Evolutionary conservation across 2,329 filamentous ascomycete species (phyloP).

Genomic region (Aspergillus sp.): DNA sequence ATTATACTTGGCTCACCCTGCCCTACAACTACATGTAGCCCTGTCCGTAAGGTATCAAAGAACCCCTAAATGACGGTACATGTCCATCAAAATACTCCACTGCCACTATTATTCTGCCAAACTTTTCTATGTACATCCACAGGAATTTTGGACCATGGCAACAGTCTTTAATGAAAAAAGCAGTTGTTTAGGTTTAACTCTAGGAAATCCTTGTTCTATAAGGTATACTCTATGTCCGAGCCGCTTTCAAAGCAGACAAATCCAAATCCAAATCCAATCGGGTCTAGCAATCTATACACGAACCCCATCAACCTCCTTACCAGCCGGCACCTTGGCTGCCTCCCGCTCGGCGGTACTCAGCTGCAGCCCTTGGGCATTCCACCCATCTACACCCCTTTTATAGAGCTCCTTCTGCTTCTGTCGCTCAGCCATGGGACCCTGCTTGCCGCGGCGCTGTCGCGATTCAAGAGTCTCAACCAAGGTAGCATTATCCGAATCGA

Average conservation of each 20-base stretch:
- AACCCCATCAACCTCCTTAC: slow-evolving; percentile 32
- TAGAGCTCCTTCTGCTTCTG: slow-evolving; percentile 41
- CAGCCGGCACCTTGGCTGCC: slow-evolving; percentile 32
- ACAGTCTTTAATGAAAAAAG: neutral
- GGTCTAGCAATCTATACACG: slow-evolving; percentile 16
- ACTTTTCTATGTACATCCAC: neutral
- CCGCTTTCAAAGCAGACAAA: neutral
- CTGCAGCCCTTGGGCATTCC: slow-evolving; percentile 45
- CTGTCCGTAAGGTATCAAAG: neutral
- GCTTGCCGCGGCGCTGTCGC: slow-evolving; percentile 41
- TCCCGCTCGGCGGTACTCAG: slow-evolving; percentile 37
- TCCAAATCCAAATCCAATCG: neutral
- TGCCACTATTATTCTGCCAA: neutral
- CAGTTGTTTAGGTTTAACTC: neutral
- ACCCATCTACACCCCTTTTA: slow-evolving; percentile 39
- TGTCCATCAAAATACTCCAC: neutral
- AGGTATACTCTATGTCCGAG: neutral
- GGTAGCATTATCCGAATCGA: slow-evolving; percentile 42
- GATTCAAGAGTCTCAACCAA: slow-evolving; percentile 44
- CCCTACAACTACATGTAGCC: too few relatives aligned
- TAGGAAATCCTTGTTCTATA: neutral
- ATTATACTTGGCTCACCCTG: too few relatives aligned
- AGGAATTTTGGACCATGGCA: neutral
- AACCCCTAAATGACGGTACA: neutral
- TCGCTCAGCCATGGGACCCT: slow-evolving; percentile 31